Evolutionary conservation across 306 rosid genomes (phyloP).

Genomic region (Cicer chorassanicum): DNA sequence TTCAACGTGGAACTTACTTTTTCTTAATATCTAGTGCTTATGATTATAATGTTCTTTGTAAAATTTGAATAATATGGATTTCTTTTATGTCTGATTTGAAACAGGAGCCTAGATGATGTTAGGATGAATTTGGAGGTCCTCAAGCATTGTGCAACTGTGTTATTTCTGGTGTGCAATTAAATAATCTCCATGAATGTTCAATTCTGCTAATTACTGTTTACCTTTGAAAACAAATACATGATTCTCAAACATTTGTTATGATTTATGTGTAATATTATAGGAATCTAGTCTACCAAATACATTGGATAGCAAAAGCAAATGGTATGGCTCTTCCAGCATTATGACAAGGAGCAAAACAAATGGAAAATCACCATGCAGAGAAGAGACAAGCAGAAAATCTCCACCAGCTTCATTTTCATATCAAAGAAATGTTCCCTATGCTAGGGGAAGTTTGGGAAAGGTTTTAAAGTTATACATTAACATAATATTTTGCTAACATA

Average conservation of each 20-base stretch:
- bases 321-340: slow-evolving; percentile 57
- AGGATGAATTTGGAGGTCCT: slow-evolving; percentile 98
- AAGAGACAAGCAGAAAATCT: slow-evolving; percentile 68
- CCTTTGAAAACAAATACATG: slow-evolving; percentile 21
- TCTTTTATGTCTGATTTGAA: neutral
- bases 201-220: neutral
- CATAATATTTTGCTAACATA: neutral
- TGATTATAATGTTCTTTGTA: neutral
- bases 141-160: slow-evolving; percentile 92
- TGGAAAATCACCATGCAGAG: slow-evolving; percentile 68
- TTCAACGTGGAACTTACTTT: too few species aligned
- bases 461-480: slow-evolving; percentile 42
- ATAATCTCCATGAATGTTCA: neutral
- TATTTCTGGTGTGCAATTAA: slow-evolving; percentile 69
- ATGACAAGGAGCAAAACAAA: slow-evolving; percentile 74
- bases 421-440: slow-evolving; percentile 75
- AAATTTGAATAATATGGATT: slow-evolving; percentile 10
- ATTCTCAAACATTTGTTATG: slow-evolving; percentile 28
- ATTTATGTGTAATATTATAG: slow-evolving; percentile 47
- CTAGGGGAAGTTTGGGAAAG: slow-evolving; percentile 76
- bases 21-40: too few species aligned
- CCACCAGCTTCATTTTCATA: slow-evolving; percentile 61
- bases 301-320: slow-evolving; percentile 53
- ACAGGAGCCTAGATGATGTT: slow-evolving; percentile 96
- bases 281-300: slow-evolving; percentile 84